Evolutionary conservation across 352 stramenopile genomes (phyloP), one percentile per base, ranked within the genome.

Genomic region (Phytopythium aichiense): DNA sequence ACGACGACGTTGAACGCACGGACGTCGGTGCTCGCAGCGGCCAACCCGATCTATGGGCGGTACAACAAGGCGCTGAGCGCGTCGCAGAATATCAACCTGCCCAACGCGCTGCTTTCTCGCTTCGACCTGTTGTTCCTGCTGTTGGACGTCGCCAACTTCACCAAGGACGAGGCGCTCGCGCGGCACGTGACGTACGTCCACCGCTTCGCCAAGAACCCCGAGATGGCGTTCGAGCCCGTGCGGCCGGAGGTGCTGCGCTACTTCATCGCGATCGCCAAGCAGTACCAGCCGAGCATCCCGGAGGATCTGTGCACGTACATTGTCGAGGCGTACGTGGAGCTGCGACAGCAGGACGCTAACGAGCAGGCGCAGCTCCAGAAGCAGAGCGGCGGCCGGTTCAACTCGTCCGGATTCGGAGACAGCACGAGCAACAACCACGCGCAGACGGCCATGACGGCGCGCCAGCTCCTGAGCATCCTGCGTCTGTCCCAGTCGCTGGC

Each of bases 121-220:
- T 99, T 99, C 69, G 98, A 99, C 77, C 73, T 99, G 33, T 81
- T 99, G 51, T 99, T 99, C 71, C 72, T 99, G 45, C 91, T 99
- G 61, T 74, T 99, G 37, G 98, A 99, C 71, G 75, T 96, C 35
- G 94, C 96, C 22, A 96, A 99, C 65, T 87, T 92, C 60, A 84
- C 97, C 49, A 96, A 92, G 49, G 94, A 98, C 63, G 89, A 92
- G 55, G 91, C 91, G 13, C 79, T 98, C 18, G 91, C 94, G 9
- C 74, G 88, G 31, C 94, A 98, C 69, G 91, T 98, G 16, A 97
- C 91, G 16, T 95, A 92, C 61, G 94, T 98, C 13, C 94, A 98
- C 68, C 88, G 86, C n/a, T 94, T 84, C 53, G 76, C 72, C 11
- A 84, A 82, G 52, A 96, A 97, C 69, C 91, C 92, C 2, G 87